Evolutionary conservation across 805 yeast species (phyloP), one percentile per base, ranked within the genome.

Genomic region (Candida rishiriensis): DNA sequence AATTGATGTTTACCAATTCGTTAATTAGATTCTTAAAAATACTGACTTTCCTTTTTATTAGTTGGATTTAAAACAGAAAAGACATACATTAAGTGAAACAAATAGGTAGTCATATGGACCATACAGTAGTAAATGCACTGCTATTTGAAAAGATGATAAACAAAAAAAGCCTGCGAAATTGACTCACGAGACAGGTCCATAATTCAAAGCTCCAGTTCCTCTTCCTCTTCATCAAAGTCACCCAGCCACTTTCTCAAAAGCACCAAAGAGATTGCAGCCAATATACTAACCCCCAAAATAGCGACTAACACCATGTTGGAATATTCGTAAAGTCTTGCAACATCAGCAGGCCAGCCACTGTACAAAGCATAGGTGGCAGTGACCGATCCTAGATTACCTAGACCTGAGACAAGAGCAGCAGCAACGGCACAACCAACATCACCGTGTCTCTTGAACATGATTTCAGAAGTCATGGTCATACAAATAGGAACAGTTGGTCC

Each of bases 401-500:
- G 69, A 5, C 96, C 96, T 50, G 88, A 79, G 14, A 88, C 91
- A 21, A 88, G 63, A 2, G 96, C 96, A 8, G 89, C 75, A 37
- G 88, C 77, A 29, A 84, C 88, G 2, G 96, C 96, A 47, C 81
- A 72, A 8, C 96, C 96, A 39, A 88, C 81, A 56, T 87, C 93
- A 26, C 95, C 95, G 57, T 88, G 83, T 38, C 76, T 70, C 10
- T 76, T 72, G 7, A 74, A 76, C 68, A 87, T 83, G 39, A 85
- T 83, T 55, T 85, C 90, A 0, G 90, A 79, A 0, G 89, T 65
- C 84, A 86, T 78, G 1, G 95, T 77, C 95, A 88, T 88, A 55
- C 82, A 75, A 33, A 85, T 87, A 26, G 96, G 96, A 12, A 87
- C 95, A 0, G 96, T 88, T 16, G 96, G 93, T 10, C 96, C 96